Evolutionary conservation across 805 yeast species (phyloP), one percentile per base, ranked within the genome.

Genomic region (Pichia manshurica): DNA sequence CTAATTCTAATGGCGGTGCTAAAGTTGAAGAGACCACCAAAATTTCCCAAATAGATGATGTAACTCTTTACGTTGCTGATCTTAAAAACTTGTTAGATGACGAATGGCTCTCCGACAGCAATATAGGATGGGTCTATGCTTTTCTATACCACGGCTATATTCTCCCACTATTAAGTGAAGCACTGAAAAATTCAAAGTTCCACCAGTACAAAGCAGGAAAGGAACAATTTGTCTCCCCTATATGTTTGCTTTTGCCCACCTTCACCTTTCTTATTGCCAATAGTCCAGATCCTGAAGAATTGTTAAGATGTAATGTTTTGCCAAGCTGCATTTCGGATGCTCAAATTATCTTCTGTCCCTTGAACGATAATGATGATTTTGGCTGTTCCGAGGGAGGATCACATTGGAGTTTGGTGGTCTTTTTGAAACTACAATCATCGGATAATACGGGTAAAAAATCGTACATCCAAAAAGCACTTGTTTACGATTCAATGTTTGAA

Each of bases 61-160:
- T 81, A 8, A 73, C 84, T 0, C 63, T 84, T 2, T 79, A 79
- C 56, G 69, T 71, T 46, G 77, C 75, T 20, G 93, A 86, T 58
- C 53, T 83, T 9, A 68, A 66, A 39, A 81, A 77, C 54, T 62
- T 85, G 15, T 66, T 70, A 44, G 80, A 82, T 17, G 84, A 77
- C 32, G 83, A 82, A 58, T 85, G 93, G 91, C 65, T 85, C 28
- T 82, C 81, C 56, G 91, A 84, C 57, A 82, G 82, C 56, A 78
- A 82, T 54, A 73, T 85, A 34, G 68, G 84, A 0, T 77, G 83
- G 46, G 63, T 82, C 17, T 85, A 72, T 61, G 88, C 82, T 57
- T 71, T 73, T 50, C 59, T 79, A n/a, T 75, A 72, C 48, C 57
- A 68, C 2, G 53, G 53, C 12, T 64, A 61, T 39, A 48, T 61